Percentiles rank a stretch among this genome's conserved stretches.
These are phyloP conservation scores for Rhizopogon rudus DNA, from an alignment of 768 basidiomycete species.

Conservation along the genomic window DNA sequence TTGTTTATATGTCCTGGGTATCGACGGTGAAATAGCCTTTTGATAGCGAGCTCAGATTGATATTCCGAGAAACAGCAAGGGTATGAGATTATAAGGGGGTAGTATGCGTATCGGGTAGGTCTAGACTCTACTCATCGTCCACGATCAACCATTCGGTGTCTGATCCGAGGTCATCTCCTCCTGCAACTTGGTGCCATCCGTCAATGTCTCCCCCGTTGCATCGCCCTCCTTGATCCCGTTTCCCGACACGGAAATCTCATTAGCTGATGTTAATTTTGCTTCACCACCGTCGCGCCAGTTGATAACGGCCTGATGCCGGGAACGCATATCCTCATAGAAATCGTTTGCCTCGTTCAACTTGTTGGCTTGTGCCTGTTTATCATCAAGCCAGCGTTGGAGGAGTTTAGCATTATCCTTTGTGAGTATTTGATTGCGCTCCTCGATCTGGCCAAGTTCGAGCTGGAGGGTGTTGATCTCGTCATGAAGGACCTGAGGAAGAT, in stretches of 20 bases:
- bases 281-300: conserved; percentile 47
- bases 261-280: conserved; percentile 29
- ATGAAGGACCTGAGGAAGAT: conserved; percentile 66
- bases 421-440: conserved; percentile 81
- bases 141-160: conserved; percentile 92
- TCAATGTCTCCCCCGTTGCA: conserved; percentile 33
- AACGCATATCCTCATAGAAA: conserved; percentile 85
- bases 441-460: conserved; percentile 86
- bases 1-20: conserved; percentile 25
- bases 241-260: conserved; percentile 30
- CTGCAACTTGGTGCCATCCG: conserved; percentile 72
- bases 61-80: conserved; percentile 1
- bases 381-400: conserved; percentile 94
- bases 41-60: neutral
- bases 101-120: conserved; percentile 1
- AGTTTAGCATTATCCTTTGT: conserved; percentile 92
- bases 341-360: conserved; percentile 93
- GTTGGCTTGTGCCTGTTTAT: conserved; percentile 89
- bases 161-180: conserved; percentile 65
- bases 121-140: conserved; percentile 30
- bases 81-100: conserved; percentile 17
- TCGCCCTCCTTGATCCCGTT: conserved; percentile 43
- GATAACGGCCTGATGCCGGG: conserved; percentile 57
- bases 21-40: conserved; percentile 14
- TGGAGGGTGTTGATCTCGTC: conserved; percentile 93